Base-by-base conservation (phyloP, 2,329 filamentous ascomycete species). In the Xylariaceae sp. region DNA sequence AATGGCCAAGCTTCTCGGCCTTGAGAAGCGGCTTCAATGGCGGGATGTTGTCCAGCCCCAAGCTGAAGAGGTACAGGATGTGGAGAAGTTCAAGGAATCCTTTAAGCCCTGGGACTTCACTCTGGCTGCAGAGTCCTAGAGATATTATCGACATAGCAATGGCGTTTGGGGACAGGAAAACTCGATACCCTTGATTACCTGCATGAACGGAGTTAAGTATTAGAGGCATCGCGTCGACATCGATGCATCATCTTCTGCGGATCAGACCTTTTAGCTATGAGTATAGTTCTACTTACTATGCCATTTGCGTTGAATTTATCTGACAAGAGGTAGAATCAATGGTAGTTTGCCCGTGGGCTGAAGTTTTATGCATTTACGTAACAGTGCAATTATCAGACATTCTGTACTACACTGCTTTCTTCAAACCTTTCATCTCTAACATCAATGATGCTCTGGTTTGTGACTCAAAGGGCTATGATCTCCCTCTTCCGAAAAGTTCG, bases 71-170 rank as follows among this genome's bases (percentile, higher is more conserved):
- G 81, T 76, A 41, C 72, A 73, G 34, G 90, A 97, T 61, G 87
- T 85, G 2, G 78, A 81, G 40, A 78, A 76, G 9, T 94, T 97
- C 64, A 89, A 91, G 55, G 73, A 77, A 52, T 83, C 84, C 1
- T 98, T 95, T 59, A 83, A 87, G 64, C 72, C 79, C 24, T 96
- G 87, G 76, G 91, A 98, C 64, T 96, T 96, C 62, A 85, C 87
- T 32, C 24, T 50, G 52, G 73, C 44, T 43, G 44, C 49, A 41
- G 29, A 38, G 24, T 51, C 22, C 6, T 26, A 26, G 22, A 11
- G 22, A 12, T n/a, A 37, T 29, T 36, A 19, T 39, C 43, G 17
- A 11, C 41, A 43, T 41, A 45, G 48, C 45, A 17, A 40, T 36
- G 48, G 50, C 32, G 52, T 48, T 49, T 24, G 28, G 30, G 41